Percentiles rank a stretch among this genome's conserved stretches.
phyloP scores from a whole-genome alignment of 169 alveolate genomes.

The Toxoplasma gondii region DNA sequence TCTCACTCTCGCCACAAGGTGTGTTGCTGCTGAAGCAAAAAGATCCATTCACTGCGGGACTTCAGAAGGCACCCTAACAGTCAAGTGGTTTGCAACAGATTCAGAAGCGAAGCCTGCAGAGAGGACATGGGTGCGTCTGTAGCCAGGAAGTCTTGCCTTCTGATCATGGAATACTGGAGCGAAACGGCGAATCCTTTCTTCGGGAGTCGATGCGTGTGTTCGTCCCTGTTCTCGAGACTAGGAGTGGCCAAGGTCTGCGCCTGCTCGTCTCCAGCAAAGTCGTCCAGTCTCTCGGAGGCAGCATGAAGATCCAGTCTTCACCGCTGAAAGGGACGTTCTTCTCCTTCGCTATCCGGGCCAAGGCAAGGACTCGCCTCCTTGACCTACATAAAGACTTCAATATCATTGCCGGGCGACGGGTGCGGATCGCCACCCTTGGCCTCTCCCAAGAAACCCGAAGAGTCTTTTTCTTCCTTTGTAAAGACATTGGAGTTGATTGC shows the following conservation, averaged over 20 bases:
- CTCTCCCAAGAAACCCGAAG: conserved; percentile 48
- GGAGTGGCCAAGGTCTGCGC: conserved; percentile 58
- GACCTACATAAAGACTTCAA: conserved; percentile 43
- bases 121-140: too few species aligned
- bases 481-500: conserved; percentile 53
- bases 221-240: neutral
- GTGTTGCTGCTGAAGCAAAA: too few species aligned
- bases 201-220: too few species aligned
- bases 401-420: neutral
- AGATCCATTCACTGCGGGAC: too few species aligned
- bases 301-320: conserved; percentile 58
- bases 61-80: too few species aligned
- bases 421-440: conserved; percentile 46
- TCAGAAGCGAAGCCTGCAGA: too few species aligned
- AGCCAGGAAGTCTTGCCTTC: too few species aligned
- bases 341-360: conserved; percentile 43
- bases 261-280: conserved; percentile 39
- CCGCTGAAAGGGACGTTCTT: conserved; percentile 59
- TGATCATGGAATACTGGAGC: too few species aligned
- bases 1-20: too few species aligned
- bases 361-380: conserved; percentile 30
- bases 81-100: too few species aligned
- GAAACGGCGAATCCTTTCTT: too few species aligned
- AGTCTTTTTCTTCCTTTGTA: conserved; percentile 42
- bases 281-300: conserved; percentile 49